Conservation (phyloP, 805 yeast genomes). For the Candida argentea region DNA sequence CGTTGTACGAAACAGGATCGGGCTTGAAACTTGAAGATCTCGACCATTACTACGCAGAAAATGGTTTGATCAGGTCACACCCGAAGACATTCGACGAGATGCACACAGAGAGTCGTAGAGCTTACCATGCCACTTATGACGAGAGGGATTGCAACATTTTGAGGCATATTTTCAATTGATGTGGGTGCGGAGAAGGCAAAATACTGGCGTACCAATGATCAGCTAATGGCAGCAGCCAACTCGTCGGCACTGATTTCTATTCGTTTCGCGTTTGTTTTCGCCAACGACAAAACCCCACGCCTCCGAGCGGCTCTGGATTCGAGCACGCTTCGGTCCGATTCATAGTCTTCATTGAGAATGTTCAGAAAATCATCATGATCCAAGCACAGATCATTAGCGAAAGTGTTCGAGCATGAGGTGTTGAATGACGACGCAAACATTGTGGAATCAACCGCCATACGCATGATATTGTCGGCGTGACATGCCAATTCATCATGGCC, state of each 20-base stretch:
- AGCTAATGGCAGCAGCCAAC: conserved; percentile 20
- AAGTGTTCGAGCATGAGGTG: conserved; percentile 26
- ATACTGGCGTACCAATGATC: conserved; percentile 1
- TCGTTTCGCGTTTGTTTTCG: conserved; percentile 12
- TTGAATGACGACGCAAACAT: conserved; percentile 33
- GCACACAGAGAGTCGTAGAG: no score
- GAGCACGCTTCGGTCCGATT: conserved; percentile 13
- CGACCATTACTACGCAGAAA: no score
- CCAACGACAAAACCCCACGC: conserved; percentile 4
- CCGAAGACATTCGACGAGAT: no score
- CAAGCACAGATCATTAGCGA: conserved; percentile 22
- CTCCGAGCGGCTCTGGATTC: conserved; percentile 9
- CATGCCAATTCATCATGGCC: conserved; percentile 33
- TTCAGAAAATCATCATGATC: conserved; percentile 7
- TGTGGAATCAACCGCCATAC: conserved; percentile 39
- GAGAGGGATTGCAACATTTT: conserved; percentile 17
- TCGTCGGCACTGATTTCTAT: conserved; percentile 31
- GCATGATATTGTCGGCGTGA: conserved; percentile 35
- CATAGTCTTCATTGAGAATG: conserved; percentile 9
- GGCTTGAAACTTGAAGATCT: no score
- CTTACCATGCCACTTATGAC: conserved; percentile 12
- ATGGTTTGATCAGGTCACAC: no score
- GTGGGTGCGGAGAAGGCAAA: conserved; percentile 4
- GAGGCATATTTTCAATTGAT: conserved; percentile 5
- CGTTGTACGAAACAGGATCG: no score